Conservation (phyloP, 768 basidiomycete genomes). For the Pseudohyphozyma bogoriensis region DNA sequence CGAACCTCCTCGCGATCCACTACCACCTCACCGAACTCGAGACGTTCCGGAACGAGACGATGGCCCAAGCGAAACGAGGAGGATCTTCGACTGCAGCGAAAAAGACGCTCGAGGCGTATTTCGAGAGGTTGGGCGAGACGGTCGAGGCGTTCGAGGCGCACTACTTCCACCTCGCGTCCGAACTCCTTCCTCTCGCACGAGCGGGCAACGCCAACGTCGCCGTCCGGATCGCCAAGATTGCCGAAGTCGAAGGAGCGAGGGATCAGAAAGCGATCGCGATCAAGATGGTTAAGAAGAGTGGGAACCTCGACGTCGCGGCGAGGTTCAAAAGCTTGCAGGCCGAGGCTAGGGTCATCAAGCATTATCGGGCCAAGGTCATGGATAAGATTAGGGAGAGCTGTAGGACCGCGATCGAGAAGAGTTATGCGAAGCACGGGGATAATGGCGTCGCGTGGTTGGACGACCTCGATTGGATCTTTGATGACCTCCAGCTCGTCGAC, state of each 20-base stretch:
- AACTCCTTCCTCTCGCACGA: slow-evolving; percentile 66
- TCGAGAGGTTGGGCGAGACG: slow-evolving; percentile 71
- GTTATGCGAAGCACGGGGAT: slow-evolving; percentile 41
- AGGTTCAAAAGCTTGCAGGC: slow-evolving; percentile 31
- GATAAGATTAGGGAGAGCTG: slow-evolving; percentile 54
- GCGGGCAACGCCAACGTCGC: slow-evolving; percentile 74
- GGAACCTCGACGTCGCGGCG: slow-evolving; percentile 71
- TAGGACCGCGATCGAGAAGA: slow-evolving; percentile 20
- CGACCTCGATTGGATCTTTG: slow-evolving; percentile 74
- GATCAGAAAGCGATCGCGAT: slow-evolving; percentile 96
- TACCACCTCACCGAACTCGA: slow-evolving; percentile 86
- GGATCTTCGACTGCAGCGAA: slow-evolving; percentile 54
- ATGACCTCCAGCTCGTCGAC: slow-evolving; percentile 88
- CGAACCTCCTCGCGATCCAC: slow-evolving; percentile 81
- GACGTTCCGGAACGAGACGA: slow-evolving; percentile 82
- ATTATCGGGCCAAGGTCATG: slow-evolving; percentile 81
- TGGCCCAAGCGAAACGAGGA: slow-evolving; percentile 72
- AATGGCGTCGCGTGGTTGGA: slow-evolving; percentile 66
- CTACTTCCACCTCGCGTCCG: slow-evolving; percentile 62
- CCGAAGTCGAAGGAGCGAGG: slow-evolving; percentile 81
- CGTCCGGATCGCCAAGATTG: slow-evolving; percentile 83
- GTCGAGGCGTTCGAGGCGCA: slow-evolving; percentile 78
- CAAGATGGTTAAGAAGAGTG: slow-evolving; percentile 80
- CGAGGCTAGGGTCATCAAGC: slow-evolving; percentile 74
- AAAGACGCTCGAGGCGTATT: slow-evolving; percentile 45